Conservation (phyloP, 306 rosid genomes). For the Neltuma alba region DNA sequence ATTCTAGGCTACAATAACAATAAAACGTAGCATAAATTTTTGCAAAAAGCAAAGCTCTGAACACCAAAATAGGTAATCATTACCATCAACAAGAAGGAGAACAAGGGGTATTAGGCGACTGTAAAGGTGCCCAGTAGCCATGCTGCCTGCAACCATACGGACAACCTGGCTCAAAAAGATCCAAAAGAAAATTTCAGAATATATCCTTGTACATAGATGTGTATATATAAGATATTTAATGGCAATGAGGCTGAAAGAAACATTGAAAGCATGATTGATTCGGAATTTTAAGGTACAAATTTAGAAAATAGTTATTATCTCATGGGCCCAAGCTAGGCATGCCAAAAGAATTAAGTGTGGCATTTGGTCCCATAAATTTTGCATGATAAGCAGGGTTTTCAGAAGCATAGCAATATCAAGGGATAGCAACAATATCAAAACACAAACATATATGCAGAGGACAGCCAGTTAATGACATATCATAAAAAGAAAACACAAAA, state of each 20-base stretch:
- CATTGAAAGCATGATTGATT: background rate
- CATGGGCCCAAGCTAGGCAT: background rate
- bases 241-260: constrained; percentile 1
- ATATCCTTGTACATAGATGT: constrained; percentile 13
- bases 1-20: constrained; percentile 11
- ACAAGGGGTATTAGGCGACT: constrained; percentile 82
- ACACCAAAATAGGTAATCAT: constrained; percentile 16
- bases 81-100: constrained; percentile 96
- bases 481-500: background rate
- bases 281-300: background rate
- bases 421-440: background rate
- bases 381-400: background rate
- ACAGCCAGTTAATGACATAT: background rate
- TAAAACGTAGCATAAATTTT: constrained; percentile 8
- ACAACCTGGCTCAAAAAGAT: constrained; percentile 54
- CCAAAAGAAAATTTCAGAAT: constrained; percentile 31
- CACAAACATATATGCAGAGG: background rate
- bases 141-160: constrained; percentile 73
- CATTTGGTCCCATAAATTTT: background rate
- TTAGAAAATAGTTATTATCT: background rate
- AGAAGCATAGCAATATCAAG: background rate
- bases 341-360: background rate
- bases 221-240: background rate
- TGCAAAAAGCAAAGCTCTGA: constrained; percentile 1
- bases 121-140: constrained; percentile 80